A percentile compares a stretch with the other conserved stretches of the same genome.
Evolutionary conservation across 108 stramenopile species (phyloP).

Genomic region (Nitzschia inconspicua): DNA sequence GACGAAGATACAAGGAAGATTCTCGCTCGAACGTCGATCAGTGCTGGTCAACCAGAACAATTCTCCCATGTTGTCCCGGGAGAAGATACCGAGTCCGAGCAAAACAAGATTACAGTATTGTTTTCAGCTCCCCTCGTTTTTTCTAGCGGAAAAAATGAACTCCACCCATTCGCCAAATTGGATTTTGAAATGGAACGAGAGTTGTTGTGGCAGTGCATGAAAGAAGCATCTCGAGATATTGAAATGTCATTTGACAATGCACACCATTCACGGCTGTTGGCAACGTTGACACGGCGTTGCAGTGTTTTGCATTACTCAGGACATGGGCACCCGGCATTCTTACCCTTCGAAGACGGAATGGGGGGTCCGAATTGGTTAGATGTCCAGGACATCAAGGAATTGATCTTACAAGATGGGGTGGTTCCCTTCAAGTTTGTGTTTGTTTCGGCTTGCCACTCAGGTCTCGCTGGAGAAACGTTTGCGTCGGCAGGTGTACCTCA

Average conservation of each 20-base stretch:
- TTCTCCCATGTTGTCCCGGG: not conserved
- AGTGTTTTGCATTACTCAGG: constrained; percentile 81
- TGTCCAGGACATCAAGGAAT: constrained; percentile 52
- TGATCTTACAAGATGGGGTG: constrained; percentile 42
- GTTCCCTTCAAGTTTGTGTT: constrained; percentile 90
- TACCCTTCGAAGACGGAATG: constrained; percentile 84
- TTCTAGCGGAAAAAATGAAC: constrained; percentile 38
- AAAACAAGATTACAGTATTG: constrained; percentile 69
- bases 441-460: constrained; percentile 90
- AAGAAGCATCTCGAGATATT: constrained; percentile 76
- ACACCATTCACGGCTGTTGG: constrained; percentile 64
- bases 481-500: constrained; percentile 90
- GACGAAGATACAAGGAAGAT: constrained; percentile 12
- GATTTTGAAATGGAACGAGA: constrained; percentile 80
- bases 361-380: constrained; percentile 76
- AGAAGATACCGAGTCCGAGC: constrained; percentile 6
- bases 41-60: not conserved
- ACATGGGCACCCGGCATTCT: constrained; percentile 66
- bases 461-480: constrained; percentile 81
- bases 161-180: constrained; percentile 70
- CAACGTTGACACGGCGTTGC: constrained; percentile 60
- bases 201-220: constrained; percentile 70
- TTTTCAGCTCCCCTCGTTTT: constrained; percentile 85
- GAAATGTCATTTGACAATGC: constrained; percentile 74
- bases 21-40: not conserved